Evolutionary conservation across 164 flowering plant species (phyloP), one percentile per base, ranked within the genome.

Genomic region (Piper betle): DNA sequence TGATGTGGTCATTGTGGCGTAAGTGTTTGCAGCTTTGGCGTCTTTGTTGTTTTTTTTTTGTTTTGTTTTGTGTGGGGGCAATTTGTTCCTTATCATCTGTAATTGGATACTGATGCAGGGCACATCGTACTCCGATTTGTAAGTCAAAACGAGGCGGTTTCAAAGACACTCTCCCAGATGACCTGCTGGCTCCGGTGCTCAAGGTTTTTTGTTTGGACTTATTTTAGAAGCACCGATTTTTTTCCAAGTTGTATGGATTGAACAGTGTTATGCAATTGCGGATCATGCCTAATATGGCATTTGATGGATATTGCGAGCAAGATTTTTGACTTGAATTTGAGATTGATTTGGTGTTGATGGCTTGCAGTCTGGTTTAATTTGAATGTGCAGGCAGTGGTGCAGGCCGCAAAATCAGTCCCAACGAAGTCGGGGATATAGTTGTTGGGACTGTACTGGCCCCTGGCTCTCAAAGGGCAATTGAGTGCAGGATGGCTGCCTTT

Each of bases 401-500:
- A 91, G 65, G 91, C 79, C 66, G 83, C 97, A 16, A 88, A 87
- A 46, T 91, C 55, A 75, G 84, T 66, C 99, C 99, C 37, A 70
- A 66, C 71, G 99, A 94, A 78, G 96, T 94, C 55, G 96, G 93
- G 52, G 99, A 94, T 53, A 91, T 94, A 72, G 87, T 91, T 64
- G 99, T 94, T 64, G 99, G 99, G 2, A 80, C 93, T 0, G 97
- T 88, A 1, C 65, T 94, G 72, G 96, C 93, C 8, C 96, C 93
- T 6, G 97, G 96, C 37, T 82, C 99, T 57, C 85, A 79, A 56
- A 77, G 99, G 77, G 96, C 96, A 43, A 83, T 72, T 66, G 96
- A 94, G 79, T 94, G 99, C 79, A 85, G 96, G 73, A 93, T 90
- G 96, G 99, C 99, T 65, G 89, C 99, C 46, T 88, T 91, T 72